Conservation (phyloP, 768 basidiomycete genomes). For the Cyclocybe aegerita region DNA sequence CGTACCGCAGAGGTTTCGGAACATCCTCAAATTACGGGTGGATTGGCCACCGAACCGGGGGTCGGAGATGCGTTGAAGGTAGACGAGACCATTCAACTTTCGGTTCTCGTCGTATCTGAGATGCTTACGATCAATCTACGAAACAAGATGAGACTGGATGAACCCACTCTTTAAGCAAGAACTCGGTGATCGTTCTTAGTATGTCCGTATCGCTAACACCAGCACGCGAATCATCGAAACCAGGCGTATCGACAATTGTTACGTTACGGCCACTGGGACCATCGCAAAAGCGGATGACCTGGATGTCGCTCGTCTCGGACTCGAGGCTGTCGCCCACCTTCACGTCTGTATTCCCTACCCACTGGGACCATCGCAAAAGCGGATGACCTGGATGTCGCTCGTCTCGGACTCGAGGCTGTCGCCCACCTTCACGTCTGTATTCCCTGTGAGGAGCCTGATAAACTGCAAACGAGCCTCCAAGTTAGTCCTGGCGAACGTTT, state of each 20-base stretch:
- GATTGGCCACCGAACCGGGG: slow-evolving; percentile 35
- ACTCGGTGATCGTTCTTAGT: slow-evolving; percentile 30
- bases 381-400: neutral
- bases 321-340: slow-evolving; percentile 1
- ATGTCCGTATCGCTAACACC: slow-evolving; percentile 32
- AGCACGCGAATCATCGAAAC: slow-evolving; percentile 22
- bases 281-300: slow-evolving; percentile 5
- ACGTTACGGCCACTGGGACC: slow-evolving; percentile 11
- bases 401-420: slow-evolving; percentile 2
- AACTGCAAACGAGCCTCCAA: neutral
- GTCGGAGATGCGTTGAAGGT: slow-evolving; percentile 40
- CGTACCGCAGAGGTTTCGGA: slow-evolving; percentile 42
- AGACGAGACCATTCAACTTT: slow-evolving; percentile 29
- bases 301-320: slow-evolving; percentile 1
- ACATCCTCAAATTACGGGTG: slow-evolving; percentile 41
- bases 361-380: slow-evolving; percentile 7
- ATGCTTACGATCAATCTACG: too few relatives aligned
- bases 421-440: neutral
- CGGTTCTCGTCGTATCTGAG: neutral
- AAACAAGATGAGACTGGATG: neutral
- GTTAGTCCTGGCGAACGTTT: neutral
- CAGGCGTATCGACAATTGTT: slow-evolving; percentile 22
- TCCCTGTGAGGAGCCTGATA: neutral
- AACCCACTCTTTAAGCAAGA: slow-evolving; percentile 12
- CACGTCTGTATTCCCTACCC: slow-evolving; percentile 5